Percentiles rank a stretch among this genome's conserved stretches.
Conservation (phyloP, 495 filamentous ascomycete species). For the Penicillium waksmanii region DNA sequence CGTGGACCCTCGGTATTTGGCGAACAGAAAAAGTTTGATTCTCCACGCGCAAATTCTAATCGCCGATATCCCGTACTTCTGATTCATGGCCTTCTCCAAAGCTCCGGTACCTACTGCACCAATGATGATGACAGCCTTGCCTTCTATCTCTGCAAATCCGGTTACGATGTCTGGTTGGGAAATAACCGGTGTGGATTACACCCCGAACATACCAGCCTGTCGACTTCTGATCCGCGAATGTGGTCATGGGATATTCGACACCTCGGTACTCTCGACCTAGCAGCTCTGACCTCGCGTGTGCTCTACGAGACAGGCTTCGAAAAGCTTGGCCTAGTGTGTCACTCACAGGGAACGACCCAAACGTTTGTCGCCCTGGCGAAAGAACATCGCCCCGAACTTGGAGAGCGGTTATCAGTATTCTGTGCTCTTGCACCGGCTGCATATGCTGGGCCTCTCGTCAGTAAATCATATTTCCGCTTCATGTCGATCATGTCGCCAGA, state of each 20-base stretch:
- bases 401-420: constrained; percentile 84
- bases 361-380: constrained; percentile 89
- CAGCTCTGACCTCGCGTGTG: constrained; percentile 83
- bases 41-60: constrained; percentile 30
- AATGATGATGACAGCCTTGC: constrained; percentile 91
- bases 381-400: constrained; percentile 88
- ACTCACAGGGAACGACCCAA: constrained; percentile 92
- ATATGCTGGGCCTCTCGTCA: constrained; percentile 85
- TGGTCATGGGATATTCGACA: constrained; percentile 97
- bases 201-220: constrained; percentile 73
- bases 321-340: constrained; percentile 81
- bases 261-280: constrained; percentile 90
- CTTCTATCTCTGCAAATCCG: constrained; percentile 88
- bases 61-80: constrained; percentile 86
- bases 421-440: constrained; percentile 91
- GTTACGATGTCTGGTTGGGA: constrained; percentile 97
- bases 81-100: constrained; percentile 88
- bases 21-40: constrained; percentile 17
- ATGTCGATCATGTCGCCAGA: constrained; percentile 77
- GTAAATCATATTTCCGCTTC: constrained; percentile 90
- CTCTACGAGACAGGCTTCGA: constrained; percentile 80
- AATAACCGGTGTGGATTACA: constrained; percentile 91
- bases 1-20: constrained; percentile 40
- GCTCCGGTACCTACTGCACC: constrained; percentile 82
- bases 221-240: constrained; percentile 82